Evolutionary conservation across 2,329 filamentous ascomycete genomes (phyloP).

Genomic region (Botrytis galanthina): DNA sequence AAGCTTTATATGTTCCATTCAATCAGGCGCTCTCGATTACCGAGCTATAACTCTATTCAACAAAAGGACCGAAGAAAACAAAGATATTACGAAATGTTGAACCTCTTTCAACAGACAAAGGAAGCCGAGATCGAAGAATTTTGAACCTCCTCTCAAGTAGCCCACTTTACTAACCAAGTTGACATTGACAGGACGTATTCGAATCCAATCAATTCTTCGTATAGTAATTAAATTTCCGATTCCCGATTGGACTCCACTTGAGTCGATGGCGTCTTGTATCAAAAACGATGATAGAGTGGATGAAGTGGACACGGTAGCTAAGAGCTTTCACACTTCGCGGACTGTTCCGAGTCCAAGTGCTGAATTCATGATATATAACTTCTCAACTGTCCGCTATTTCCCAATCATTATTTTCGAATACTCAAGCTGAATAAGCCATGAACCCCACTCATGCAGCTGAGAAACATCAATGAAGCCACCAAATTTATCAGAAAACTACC

Average conservation of each 20-base stretch:
- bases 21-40: background rate
- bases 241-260: background rate
- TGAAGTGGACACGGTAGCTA: background rate
- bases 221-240: slow-evolving; percentile 5
- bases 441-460: background rate
- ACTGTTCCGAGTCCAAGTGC: slow-evolving; percentile 1
- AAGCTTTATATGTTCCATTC: background rate
- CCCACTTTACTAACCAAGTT: slow-evolving; percentile 7
- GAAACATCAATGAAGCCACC: background rate
- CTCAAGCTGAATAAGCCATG: background rate
- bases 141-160: background rate
- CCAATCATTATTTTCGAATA: background rate
- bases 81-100: slow-evolving; percentile 13
- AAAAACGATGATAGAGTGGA: background rate
- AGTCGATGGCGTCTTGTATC: background rate
- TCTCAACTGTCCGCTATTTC: background rate
- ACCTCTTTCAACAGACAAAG: background rate
- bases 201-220: background rate
- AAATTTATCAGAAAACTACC: no score
- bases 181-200: background rate
- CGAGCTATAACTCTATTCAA: background rate
- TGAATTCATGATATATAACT: background rate
- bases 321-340: background rate
- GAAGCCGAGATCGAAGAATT: slow-evolving; percentile 11
- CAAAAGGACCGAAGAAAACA: slow-evolving; percentile 15